Conservation (phyloP, 1,139 yeast genomes). For the Yamadazyma kanchanaburiensis region DNA sequence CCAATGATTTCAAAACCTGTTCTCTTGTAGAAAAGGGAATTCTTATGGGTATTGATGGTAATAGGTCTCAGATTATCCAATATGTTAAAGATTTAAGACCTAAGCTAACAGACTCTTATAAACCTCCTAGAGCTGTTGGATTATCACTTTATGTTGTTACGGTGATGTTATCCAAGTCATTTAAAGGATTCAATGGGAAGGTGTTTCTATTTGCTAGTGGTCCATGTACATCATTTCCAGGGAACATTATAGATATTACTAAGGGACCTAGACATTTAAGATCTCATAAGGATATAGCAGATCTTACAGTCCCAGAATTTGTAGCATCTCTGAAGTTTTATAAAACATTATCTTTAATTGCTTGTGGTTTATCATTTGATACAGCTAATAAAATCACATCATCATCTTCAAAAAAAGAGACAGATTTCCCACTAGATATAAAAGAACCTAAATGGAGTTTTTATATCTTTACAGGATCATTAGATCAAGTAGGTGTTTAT, state of each 20-base stretch:
- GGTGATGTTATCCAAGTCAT: constrained; percentile 16
- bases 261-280: constrained; percentile 17
- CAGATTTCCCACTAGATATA: constrained; percentile 18
- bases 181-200: constrained; percentile 22
- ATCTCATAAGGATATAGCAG: constrained; percentile 33
- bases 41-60: too few relatives aligned
- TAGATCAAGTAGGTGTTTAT: constrained; percentile 40
- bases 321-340: constrained; percentile 26
- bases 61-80: constrained; percentile 7
- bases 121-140: constrained; percentile 32
- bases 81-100: constrained; percentile 19
- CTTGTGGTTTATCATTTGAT: constrained; percentile 27
- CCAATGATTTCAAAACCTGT: constrained; percentile 2
- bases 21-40: constrained; percentile 3
- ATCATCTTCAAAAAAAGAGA: constrained; percentile 20
- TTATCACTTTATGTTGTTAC: constrained; percentile 26
- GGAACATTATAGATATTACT: constrained; percentile 21
- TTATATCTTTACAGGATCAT: constrained; percentile 31
- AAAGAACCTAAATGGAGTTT: constrained; percentile 26
- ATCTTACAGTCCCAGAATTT: constrained; percentile 25
- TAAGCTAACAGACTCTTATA: constrained; percentile 22
- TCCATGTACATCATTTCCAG: constrained; percentile 35
- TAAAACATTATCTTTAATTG: constrained; percentile 24
- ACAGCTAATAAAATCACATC: constrained; percentile 17
- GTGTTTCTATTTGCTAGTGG: constrained; percentile 30